phyloP scores from a whole-genome alignment of 306 rosid species.

The Dalbergia oliveri region DNA sequence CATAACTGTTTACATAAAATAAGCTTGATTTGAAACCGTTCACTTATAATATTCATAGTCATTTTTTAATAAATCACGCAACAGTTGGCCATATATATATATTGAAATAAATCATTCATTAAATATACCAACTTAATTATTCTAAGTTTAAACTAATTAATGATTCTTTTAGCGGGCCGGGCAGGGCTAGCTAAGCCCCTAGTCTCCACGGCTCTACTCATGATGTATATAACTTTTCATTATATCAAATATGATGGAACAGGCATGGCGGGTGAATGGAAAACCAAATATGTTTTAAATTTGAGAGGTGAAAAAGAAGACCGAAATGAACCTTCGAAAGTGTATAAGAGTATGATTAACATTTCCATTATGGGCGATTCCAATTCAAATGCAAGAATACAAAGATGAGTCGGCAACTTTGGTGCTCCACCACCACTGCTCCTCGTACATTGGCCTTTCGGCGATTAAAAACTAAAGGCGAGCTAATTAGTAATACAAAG shows the following conservation, averaged over 20 bases:
- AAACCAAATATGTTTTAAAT: constrained; percentile 7
- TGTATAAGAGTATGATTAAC: constrained; percentile 15
- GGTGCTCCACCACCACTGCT: constrained; percentile 10
- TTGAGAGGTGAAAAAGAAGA: background rate
- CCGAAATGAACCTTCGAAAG: constrained; percentile 7
- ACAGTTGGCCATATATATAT: background rate
- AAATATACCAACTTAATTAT: background rate
- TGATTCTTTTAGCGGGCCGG: background rate
- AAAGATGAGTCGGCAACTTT: background rate
- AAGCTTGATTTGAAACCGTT: background rate
- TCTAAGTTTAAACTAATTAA: background rate
- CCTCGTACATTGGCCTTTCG: background rate
- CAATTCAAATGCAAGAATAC: constrained; percentile 6
- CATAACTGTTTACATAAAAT: background rate
- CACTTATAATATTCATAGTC: background rate
- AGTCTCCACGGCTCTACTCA: background rate
- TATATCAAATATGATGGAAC: background rate
- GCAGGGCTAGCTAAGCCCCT: background rate
- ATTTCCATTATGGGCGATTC: constrained; percentile 25
- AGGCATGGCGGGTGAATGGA: background rate
- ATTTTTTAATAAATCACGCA: background rate
- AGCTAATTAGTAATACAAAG: background rate
- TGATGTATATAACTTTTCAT: background rate
- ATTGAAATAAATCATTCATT: background rate
- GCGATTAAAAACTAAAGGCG: background rate